These are phyloP conservation scores for Acorus calamus DNA, from an alignment of 106 monocot genomes.

Conservation along the genomic window DNA sequence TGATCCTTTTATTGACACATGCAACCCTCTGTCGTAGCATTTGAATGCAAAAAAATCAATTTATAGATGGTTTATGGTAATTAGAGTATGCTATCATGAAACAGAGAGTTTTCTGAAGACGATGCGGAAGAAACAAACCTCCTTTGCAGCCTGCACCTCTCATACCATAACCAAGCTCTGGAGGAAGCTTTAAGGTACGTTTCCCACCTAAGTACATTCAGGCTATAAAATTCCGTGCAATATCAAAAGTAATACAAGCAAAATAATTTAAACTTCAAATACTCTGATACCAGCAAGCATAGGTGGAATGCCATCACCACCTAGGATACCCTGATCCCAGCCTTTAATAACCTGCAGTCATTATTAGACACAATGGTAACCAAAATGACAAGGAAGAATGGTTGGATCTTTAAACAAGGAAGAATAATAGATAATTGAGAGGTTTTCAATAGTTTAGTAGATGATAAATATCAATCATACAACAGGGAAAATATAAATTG, in stretches of 20 bases:
- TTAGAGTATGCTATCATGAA: too few species aligned
- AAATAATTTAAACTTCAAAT: not conserved
- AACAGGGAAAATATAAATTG: too few species aligned
- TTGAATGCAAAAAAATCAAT: too few species aligned
- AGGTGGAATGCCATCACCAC: conserved; percentile 83
- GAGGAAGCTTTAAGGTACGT: conserved; percentile 77
- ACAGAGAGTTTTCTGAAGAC: too few species aligned
- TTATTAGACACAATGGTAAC: not conserved
- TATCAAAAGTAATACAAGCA: not conserved
- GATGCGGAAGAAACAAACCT: conserved; percentile 26
- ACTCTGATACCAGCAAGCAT: conserved; percentile 66
- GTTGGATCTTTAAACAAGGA: not conserved
- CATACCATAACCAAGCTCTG: conserved; percentile 69
- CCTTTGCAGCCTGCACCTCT: conserved; percentile 95
- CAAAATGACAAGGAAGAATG: not conserved
- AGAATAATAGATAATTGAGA: not conserved
- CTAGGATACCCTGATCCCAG: conserved; percentile 90
- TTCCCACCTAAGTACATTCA: conserved; percentile 54
- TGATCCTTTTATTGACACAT: too few species aligned
- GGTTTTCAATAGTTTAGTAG: not conserved
- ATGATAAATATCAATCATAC: too few species aligned
- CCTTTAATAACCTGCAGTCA: conserved; percentile 87
- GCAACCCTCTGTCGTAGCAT: too few species aligned
- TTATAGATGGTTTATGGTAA: too few species aligned
- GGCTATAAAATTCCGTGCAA: not conserved